Conservation (phyloP, 2,329 filamentous ascomycete species). For the Trichophyton verrucosum region DNA sequence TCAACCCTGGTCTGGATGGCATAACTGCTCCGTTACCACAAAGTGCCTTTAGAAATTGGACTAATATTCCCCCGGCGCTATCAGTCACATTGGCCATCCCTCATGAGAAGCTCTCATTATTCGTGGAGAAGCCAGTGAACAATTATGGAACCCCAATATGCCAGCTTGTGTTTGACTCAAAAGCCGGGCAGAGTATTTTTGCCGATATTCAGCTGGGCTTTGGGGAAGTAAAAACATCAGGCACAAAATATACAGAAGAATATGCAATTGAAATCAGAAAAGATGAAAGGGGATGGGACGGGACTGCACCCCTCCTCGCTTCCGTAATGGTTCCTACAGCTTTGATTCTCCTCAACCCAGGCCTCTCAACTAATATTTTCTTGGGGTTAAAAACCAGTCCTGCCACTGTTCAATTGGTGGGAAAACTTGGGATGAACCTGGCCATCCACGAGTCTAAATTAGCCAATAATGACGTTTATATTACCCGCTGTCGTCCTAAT, state of each 20-base stretch:
- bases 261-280: constrained; percentile 14
- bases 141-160: constrained; percentile 12
- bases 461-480: constrained; percentile 16
- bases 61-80: neutral
- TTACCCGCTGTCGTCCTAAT: constrained; percentile 20
- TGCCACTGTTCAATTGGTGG: constrained; percentile 6
- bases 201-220: constrained; percentile 17
- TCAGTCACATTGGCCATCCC: constrained; percentile 9
- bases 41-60: constrained; percentile 1
- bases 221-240: constrained; percentile 12
- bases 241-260: constrained; percentile 10
- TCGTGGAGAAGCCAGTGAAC: neutral
- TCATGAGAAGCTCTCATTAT: neutral
- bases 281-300: constrained; percentile 17
- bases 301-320: constrained; percentile 17
- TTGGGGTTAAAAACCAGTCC: constrained; percentile 15
- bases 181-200: constrained; percentile 13
- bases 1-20: neutral
- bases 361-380: constrained; percentile 11
- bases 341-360: constrained; percentile 13
- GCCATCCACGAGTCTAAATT: constrained; percentile 15
- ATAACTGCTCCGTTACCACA: neutral
- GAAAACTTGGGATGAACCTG: constrained; percentile 14
- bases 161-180: constrained; percentile 12
- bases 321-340: constrained; percentile 19